These are phyloP conservation scores for Chaetomium sp. DNA, from an alignment of 2,329 filamentous ascomycete genomes.

Conservation along the genomic window DNA sequence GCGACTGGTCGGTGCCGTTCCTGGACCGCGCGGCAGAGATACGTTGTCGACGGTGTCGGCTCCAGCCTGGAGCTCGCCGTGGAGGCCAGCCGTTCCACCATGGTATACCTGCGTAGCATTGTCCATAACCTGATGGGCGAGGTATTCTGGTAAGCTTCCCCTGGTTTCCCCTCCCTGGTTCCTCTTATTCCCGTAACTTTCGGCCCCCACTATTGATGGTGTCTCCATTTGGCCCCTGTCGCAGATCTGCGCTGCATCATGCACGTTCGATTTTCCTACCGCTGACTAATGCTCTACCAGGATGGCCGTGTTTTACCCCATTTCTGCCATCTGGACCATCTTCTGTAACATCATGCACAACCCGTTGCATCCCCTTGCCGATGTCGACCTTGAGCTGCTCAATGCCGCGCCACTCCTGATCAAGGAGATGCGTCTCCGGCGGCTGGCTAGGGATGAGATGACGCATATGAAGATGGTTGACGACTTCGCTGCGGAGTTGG, in stretches of 20 bases:
- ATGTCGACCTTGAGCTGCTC: conserved; percentile 42
- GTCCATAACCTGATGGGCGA: conserved; percentile 38
- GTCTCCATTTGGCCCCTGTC: no score
- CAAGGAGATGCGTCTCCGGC: conserved; percentile 16
- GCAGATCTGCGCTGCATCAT: neutral
- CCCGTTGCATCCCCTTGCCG: conserved; percentile 37
- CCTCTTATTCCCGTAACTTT: neutral
- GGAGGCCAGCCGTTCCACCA: conserved; percentile 49
- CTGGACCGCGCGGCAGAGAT: conserved; percentile 28
- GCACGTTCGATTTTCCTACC: neutral
- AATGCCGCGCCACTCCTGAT: conserved; percentile 38
- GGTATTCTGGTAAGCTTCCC: conserved; percentile 41
- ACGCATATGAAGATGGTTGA: conserved; percentile 30
- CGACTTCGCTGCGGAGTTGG: conserved; percentile 34
- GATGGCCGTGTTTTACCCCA: conserved; percentile 51
- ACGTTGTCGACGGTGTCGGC: conserved; percentile 39
- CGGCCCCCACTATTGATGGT: no score
- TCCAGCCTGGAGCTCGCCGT: conserved; percentile 49
- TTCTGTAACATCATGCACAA: conserved; percentile 49
- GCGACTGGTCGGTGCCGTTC: conserved; percentile 46
- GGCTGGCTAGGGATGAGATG: conserved; percentile 31
- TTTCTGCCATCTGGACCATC: conserved; percentile 46
- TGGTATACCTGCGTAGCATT: conserved; percentile 41
- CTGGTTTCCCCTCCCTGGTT: neutral
- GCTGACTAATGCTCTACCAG: conserved; percentile 27